Evolutionary conservation across 768 basidiomycete species (phyloP).

Genomic region (Suillus bovinus): DNA sequence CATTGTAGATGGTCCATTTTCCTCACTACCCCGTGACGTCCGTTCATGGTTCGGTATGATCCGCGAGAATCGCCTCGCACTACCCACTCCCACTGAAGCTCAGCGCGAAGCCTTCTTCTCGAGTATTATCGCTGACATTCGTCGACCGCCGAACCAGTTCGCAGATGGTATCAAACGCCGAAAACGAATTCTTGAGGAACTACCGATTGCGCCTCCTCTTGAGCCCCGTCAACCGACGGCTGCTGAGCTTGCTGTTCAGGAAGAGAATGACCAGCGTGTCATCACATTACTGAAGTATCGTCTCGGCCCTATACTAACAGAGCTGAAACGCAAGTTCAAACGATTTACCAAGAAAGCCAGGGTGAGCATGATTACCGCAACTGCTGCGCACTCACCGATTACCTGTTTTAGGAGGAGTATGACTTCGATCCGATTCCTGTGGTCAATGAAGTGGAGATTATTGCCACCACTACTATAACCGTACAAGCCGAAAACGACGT

Average conservation of each 20-base stretch:
- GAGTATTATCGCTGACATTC: constrained; percentile 65
- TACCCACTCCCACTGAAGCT: constrained; percentile 50
- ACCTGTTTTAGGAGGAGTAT: constrained; percentile 67
- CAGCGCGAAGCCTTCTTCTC: constrained; percentile 79
- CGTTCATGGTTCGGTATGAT: constrained; percentile 87
- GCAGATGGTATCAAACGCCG: constrained; percentile 85
- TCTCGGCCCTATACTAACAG: constrained; percentile 86
- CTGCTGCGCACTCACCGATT: constrained; percentile 13
- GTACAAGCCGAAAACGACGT: constrained; percentile 42
- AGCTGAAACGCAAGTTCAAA: constrained; percentile 92
- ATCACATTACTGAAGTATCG: constrained; percentile 84
- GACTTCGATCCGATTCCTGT: constrained; percentile 45
- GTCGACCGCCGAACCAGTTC: constrained; percentile 81
- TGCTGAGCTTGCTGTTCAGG: constrained; percentile 80
- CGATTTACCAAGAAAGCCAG: constrained; percentile 79
- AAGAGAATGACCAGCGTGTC: constrained; percentile 76
- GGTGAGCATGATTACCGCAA: constrained; percentile 44
- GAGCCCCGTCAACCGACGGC: constrained; percentile 81
- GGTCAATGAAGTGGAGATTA: constrained; percentile 31
- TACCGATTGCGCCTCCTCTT: constrained; percentile 88
- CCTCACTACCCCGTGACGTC: constrained; percentile 77
- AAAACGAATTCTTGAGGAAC: constrained; percentile 80
- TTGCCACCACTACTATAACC: constrained; percentile 39
- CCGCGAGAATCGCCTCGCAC: constrained; percentile 70
- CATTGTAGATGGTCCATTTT: constrained; percentile 76